Conservation (phyloP, 441 rosid genomes). For the Cnidoscolus chayamansa region DNA sequence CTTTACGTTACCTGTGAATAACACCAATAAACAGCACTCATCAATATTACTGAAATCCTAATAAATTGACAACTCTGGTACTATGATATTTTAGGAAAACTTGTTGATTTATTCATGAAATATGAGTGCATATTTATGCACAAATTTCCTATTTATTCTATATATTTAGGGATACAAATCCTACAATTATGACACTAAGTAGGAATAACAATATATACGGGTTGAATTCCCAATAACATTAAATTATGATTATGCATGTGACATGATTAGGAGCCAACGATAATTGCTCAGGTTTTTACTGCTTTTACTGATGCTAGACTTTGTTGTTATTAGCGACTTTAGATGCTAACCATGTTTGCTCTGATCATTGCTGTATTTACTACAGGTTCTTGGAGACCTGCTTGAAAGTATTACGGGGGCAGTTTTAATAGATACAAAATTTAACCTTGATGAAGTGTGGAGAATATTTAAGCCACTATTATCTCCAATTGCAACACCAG, state of each 20-base stretch:
- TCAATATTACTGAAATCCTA: too few species aligned
- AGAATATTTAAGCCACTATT: conserved; percentile 66
- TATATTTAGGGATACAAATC: too few species aligned
- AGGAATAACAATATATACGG: too few species aligned
- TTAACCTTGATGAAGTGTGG: conserved; percentile 78
- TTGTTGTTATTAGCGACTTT: background rate
- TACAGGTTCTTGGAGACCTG: conserved; percentile 87
- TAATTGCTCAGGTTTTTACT: background rate
- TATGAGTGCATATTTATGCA: too few species aligned
- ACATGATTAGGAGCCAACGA: background rate
- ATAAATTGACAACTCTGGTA: too few species aligned
- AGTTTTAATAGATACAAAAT: conserved; percentile 59
- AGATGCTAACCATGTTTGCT: background rate
- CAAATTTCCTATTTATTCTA: too few species aligned
- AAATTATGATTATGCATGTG: background rate
- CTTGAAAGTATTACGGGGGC: conserved; percentile 95
- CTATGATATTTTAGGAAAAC: too few species aligned
- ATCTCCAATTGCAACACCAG: conserved; percentile 82
- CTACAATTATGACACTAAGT: too few species aligned
- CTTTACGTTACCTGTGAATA: too few species aligned
- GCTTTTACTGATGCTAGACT: conserved; percentile 1
- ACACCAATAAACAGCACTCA: too few species aligned
- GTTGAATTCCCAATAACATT: too few species aligned
- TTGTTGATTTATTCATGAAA: too few species aligned
- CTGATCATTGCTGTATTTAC: conserved; percentile 23